phyloP scores from a whole-genome alignment of 306 rosid genomes.

The Potentilla sterilis region DNA sequence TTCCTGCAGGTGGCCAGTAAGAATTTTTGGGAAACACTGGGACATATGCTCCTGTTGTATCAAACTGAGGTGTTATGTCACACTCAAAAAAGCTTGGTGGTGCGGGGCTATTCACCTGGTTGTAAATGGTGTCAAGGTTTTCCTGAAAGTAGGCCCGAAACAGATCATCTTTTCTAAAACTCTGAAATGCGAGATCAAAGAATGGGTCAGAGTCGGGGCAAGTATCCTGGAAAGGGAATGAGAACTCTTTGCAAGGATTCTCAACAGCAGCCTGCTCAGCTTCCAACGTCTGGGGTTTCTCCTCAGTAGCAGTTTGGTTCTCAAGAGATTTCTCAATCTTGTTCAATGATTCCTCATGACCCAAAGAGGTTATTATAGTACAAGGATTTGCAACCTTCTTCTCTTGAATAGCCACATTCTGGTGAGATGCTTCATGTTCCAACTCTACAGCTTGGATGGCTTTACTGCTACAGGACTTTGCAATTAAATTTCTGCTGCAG shows the following conservation, averaged over 20 bases:
- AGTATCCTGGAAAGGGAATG: slow-evolving; percentile 64
- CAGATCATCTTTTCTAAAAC: slow-evolving; percentile 67
- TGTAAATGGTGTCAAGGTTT: slow-evolving; percentile 39
- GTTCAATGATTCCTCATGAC: slow-evolving; percentile 25
- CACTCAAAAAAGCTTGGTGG: slow-evolving; percentile 53
- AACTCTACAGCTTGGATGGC: slow-evolving; percentile 25
- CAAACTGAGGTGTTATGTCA: slow-evolving; percentile 54
- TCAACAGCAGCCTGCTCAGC: slow-evolving; percentile 34
- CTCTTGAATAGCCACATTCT: slow-evolving; percentile 20
- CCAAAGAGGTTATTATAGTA: slow-evolving; percentile 13
- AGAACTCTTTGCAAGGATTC: slow-evolving; percentile 41
- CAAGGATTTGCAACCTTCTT: slow-evolving; percentile 18
- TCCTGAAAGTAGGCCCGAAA: slow-evolving; percentile 49
- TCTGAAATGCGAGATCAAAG: slow-evolving; percentile 69
- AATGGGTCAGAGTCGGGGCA: slow-evolving; percentile 66
- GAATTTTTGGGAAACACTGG: slow-evolving; percentile 35
- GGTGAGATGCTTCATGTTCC: slow-evolving; percentile 34
- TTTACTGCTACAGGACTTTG: slow-evolving; percentile 24
- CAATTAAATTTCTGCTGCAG: slow-evolving; percentile 36
- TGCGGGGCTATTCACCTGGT: slow-evolving; percentile 27
- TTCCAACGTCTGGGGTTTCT: slow-evolving; percentile 33
- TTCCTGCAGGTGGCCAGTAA: not conserved
- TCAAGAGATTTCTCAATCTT: slow-evolving; percentile 31
- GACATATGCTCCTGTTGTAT: slow-evolving; percentile 45
- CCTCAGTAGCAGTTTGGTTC: slow-evolving; percentile 21